A percentile compares a stretch with the other conserved stretches of the same genome.
Evolutionary conservation across 2,329 filamentous ascomycete genomes (phyloP).

Genomic region (Pseudocercospora pini-densiflorae): DNA sequence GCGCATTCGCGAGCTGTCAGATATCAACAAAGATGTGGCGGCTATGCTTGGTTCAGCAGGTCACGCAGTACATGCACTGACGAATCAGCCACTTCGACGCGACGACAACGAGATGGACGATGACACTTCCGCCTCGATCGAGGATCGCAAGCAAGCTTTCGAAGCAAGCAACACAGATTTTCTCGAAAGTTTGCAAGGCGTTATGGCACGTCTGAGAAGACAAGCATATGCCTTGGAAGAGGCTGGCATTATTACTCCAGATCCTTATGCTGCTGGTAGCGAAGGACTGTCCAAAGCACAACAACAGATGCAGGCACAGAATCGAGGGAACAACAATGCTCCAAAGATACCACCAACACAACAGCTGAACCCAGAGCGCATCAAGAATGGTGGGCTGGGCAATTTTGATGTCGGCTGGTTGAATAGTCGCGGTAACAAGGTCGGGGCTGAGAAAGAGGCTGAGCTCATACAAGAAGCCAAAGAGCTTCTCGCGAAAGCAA

Average conservation of each 20-base stretch:
- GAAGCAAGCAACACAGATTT: slow-evolving; percentile 64
- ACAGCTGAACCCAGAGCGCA: slow-evolving; percentile 30
- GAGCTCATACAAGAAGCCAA: slow-evolving; percentile 73
- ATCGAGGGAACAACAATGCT: slow-evolving; percentile 13
- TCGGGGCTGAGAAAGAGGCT: slow-evolving; percentile 80
- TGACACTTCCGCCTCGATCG: slow-evolving; percentile 52
- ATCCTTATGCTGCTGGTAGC: slow-evolving; percentile 37
- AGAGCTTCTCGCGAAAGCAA: slow-evolving; percentile 53
- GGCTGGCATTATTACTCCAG: slow-evolving; percentile 69
- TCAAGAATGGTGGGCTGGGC: slow-evolving; percentile 54
- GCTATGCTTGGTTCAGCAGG: slow-evolving; percentile 63
- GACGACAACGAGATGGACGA: slow-evolving; percentile 30
- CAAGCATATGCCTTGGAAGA: slow-evolving; percentile 83
- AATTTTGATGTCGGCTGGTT: slow-evolving; percentile 84
- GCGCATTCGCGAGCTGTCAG: slow-evolving; percentile 78
- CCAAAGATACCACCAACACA: slow-evolving; percentile 13
- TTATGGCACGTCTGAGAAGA: slow-evolving; percentile 74
- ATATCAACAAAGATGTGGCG: slow-evolving; percentile 69
- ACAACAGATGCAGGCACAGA: slow-evolving; percentile 14
- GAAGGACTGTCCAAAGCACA: slow-evolving; percentile 11
- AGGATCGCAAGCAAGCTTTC: slow-evolving; percentile 64
- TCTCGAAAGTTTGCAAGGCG: slow-evolving; percentile 71
- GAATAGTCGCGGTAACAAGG: slow-evolving; percentile 81
- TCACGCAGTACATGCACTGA: slow-evolving; percentile 66
- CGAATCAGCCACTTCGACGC: slow-evolving; percentile 50